A percentile compares a stretch with the other conserved stretches of the same genome.
Conservation (phyloP, 2,329 filamentous ascomycete species). For the Sclerotinia glacialis region DNA sequence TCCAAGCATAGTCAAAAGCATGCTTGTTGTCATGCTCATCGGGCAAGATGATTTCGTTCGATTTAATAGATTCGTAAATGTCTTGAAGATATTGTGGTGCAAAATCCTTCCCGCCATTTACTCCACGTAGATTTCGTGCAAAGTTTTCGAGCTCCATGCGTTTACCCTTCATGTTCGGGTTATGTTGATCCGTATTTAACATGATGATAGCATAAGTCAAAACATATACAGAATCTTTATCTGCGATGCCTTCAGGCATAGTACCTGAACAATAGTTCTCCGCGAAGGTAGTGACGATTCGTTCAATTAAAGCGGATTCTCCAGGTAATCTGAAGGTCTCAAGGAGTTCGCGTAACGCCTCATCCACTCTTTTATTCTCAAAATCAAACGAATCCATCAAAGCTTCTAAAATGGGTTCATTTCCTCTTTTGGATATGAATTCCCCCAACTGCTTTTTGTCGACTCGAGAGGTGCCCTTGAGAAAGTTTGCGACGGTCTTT, state of each 20-base stretch:
- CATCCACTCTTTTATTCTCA: slow-evolving; percentile 78
- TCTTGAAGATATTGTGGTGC: slow-evolving; percentile 75
- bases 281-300: slow-evolving; percentile 83
- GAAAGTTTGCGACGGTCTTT: slow-evolving; percentile 75
- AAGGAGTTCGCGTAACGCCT: slow-evolving; percentile 81
- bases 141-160: slow-evolving; percentile 87
- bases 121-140: slow-evolving; percentile 81
- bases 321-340: slow-evolving; percentile 92
- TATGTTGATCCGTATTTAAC: slow-evolving; percentile 96
- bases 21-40: slow-evolving; percentile 97
- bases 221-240: slow-evolving; percentile 85
- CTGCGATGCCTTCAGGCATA: slow-evolving; percentile 70
- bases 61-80: slow-evolving; percentile 88
- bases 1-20: slow-evolving; percentile 97
- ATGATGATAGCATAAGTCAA: slow-evolving; percentile 96
- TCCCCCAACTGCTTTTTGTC: slow-evolving; percentile 92
- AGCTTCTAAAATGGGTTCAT: slow-evolving; percentile 77
- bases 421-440: slow-evolving; percentile 86
- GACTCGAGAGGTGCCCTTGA: slow-evolving; percentile 81
- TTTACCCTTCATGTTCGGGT: slow-evolving; percentile 78
- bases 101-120: slow-evolving; percentile 85
- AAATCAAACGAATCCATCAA: slow-evolving; percentile 92
- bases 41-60: slow-evolving; percentile 91
- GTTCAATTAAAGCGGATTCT: slow-evolving; percentile 87
- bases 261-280: slow-evolving; percentile 76